Percentiles rank a stretch among this genome's conserved stretches.
Conservation (phyloP, 192 early-diverging fungal species). For the Powellomyces hirtus region DNA sequence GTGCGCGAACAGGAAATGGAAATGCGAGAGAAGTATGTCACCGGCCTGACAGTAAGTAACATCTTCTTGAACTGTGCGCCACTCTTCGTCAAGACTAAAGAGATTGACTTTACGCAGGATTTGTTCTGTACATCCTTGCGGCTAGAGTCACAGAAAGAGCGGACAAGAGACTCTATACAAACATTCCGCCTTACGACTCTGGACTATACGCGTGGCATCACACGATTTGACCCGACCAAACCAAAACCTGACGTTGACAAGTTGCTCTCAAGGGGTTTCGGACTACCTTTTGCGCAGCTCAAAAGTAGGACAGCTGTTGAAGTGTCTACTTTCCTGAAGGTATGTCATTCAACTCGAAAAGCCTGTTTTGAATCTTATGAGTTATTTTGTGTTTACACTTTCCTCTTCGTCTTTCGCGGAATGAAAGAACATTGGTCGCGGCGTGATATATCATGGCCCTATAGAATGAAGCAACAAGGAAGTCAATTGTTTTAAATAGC, state of each 20-base stretch:
- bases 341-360: background rate
- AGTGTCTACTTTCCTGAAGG: conserved; percentile 29
- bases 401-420: no score
- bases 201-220: conserved; percentile 28
- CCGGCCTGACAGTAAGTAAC: conserved; percentile 15
- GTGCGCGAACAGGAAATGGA: conserved; percentile 46
- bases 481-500: no score
- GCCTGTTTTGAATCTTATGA: background rate
- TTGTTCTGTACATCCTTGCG: conserved; percentile 4
- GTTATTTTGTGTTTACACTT: background rate
- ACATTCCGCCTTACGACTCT: conserved; percentile 26
- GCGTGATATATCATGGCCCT: background rate
- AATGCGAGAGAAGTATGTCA: conserved; percentile 28
- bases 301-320: conserved; percentile 31
- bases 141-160: background rate
- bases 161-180: background rate
- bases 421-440: background rate
- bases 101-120: no score
- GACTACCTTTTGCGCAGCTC: conserved; percentile 11
- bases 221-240: conserved; percentile 33
- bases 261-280: conserved; percentile 35
- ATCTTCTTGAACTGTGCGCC: background rate
- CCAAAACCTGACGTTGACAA: conserved; percentile 25
- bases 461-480: background rate
- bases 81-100: background rate